Evolutionary conservation across 2,329 filamentous ascomycete species (phyloP).

Genomic region (Nemania abortiva): DNA sequence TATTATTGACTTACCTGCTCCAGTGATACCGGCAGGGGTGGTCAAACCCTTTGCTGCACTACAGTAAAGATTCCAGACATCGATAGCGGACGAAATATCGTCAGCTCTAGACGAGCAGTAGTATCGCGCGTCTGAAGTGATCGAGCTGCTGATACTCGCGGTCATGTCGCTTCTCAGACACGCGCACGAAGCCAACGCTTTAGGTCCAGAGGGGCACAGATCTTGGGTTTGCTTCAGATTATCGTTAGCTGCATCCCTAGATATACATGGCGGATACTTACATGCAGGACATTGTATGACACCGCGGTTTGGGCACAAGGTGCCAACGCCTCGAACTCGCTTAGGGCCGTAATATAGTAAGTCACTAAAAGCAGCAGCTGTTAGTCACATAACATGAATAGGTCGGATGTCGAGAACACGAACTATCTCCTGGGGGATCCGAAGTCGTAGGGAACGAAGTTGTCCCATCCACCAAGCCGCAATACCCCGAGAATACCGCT

Average conservation of each 20-base stretch:
- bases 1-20: conserved; percentile 50
- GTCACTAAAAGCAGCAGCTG: conserved; percentile 55
- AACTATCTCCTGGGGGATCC: conserved; percentile 64
- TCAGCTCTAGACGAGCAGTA: conserved; percentile 59
- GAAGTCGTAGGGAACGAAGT: conserved; percentile 61
- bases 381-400: conserved; percentile 7
- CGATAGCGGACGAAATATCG: conserved; percentile 61
- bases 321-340: conserved; percentile 59
- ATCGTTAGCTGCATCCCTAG: conserved; percentile 19
- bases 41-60: conserved; percentile 60
- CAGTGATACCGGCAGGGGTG: conserved; percentile 56
- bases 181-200: conserved; percentile 64
- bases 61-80: conserved; percentile 62
- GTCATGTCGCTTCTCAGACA: conserved; percentile 64
- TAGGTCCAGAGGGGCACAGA: conserved; percentile 60
- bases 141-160: conserved; percentile 55
- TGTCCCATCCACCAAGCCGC: conserved; percentile 62
- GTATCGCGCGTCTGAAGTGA: conserved; percentile 60
- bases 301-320: conserved; percentile 61
- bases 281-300: conserved; percentile 57
- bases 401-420: conserved; percentile 42
- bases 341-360: conserved; percentile 66
- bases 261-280: conserved; percentile 44
- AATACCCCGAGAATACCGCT: conserved; percentile 65
- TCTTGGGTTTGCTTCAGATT: conserved; percentile 52